phyloP scores from a whole-genome alignment of 108 stramenopile genomes.

The Cyclotella baltica region DNA sequence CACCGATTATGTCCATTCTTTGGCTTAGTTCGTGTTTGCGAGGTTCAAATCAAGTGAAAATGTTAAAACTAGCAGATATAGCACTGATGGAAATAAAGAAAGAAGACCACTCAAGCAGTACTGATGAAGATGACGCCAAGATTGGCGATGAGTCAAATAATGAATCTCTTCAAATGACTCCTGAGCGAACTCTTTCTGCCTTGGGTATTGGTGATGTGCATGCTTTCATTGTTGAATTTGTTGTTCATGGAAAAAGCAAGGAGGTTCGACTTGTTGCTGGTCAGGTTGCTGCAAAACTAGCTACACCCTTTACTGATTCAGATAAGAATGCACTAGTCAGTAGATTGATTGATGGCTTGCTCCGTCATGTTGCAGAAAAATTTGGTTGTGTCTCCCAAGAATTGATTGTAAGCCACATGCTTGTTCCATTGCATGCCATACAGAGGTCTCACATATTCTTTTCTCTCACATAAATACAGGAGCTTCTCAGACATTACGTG shows the following conservation, averaged over 20 bases:
- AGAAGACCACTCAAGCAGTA: conserved; percentile 11
- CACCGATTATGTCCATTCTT: conserved; percentile 65
- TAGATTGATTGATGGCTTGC: conserved; percentile 39
- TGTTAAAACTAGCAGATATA: conserved; percentile 66
- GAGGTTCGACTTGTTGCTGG: conserved; percentile 59
- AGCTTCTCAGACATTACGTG: conserved; percentile 34
- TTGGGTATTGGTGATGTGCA: conserved; percentile 53
- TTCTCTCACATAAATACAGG: not conserved
- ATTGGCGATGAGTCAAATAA: conserved; percentile 18
- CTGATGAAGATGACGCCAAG: conserved; percentile 20
- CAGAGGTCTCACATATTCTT: not conserved
- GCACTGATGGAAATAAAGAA: conserved; percentile 43
- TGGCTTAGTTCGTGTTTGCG: conserved; percentile 72
- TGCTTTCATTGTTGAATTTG: conserved; percentile 64
- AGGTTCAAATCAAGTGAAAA: conserved; percentile 67
- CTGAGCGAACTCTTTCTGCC: conserved; percentile 48
- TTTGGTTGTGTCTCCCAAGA: conserved; percentile 51
- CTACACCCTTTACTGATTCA: conserved; percentile 14
- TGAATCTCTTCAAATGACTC: conserved; percentile 23
- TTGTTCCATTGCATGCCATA: not conserved
- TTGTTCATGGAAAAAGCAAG: conserved; percentile 54
- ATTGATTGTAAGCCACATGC: conserved; percentile 12
- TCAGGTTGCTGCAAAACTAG: conserved; percentile 47
- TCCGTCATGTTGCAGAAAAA: conserved; percentile 56
- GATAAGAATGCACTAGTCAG: conserved; percentile 49